phyloP scores from a whole-genome alignment of 768 basidiomycete species.

The Tephrocybe sp. region DNA sequence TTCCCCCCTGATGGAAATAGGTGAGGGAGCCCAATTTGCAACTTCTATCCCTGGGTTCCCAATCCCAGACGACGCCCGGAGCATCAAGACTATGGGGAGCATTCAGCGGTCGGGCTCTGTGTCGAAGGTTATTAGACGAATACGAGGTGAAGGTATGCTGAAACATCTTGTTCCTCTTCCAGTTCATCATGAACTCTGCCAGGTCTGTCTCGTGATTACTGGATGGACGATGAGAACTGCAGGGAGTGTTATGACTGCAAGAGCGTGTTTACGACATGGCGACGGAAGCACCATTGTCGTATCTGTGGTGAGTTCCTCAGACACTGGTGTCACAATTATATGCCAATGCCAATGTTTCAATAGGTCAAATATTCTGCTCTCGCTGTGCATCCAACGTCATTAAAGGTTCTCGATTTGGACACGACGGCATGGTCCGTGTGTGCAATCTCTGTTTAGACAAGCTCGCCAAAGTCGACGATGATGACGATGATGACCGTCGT shows the following conservation, averaged over 20 bases:
- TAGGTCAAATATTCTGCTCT: constrained; percentile 97
- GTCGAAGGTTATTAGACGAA: constrained; percentile 86
- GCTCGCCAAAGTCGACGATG: constrained; percentile 82
- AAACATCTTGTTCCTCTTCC: neutral
- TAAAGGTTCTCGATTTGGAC: constrained; percentile 89
- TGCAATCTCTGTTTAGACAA: constrained; percentile 96
- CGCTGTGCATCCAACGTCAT: constrained; percentile 97
- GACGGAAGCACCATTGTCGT: constrained; percentile 95
- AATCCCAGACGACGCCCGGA: constrained; percentile 87
- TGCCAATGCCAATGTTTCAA: constrained; percentile 5
- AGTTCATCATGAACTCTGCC: constrained; percentile 9
- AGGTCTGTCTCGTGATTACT: constrained; percentile 93
- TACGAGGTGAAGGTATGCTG: constrained; percentile 80
- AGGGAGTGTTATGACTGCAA: constrained; percentile 97
- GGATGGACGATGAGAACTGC: constrained; percentile 98
- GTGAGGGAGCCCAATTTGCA: constrained; percentile 59
- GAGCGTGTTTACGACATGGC: constrained; percentile 90
- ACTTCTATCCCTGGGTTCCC: constrained; percentile 91
- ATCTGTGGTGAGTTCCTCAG: constrained; percentile 72
- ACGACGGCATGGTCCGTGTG: constrained; percentile 92
- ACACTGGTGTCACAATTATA: neutral
- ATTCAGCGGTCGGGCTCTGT: constrained; percentile 79
- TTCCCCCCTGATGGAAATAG: constrained; percentile 53
- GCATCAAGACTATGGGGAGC: constrained; percentile 74
- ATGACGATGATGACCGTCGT: constrained; percentile 87